A percentile compares a stretch with the other conserved stretches of the same genome.
phyloP scores from a whole-genome alignment of 495 filamentous ascomycete genomes.

The Thozetella sp. region DNA sequence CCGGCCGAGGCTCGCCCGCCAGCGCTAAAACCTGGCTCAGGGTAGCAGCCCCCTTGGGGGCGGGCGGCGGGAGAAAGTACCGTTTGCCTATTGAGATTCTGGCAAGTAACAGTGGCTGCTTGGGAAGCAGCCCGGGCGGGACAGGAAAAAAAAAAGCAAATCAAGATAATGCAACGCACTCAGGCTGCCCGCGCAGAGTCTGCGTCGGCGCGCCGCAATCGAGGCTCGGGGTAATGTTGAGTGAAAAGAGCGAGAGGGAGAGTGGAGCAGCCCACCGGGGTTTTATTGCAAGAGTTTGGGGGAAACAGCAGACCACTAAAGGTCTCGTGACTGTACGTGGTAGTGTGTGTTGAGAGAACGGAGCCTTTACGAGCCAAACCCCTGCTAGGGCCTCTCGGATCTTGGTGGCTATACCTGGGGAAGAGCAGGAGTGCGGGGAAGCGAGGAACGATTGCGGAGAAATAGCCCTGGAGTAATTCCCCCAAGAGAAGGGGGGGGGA shows the following conservation, averaged over 20 bases:
- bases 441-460: too few species aligned
- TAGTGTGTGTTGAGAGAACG: constrained; percentile 1
- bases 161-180: not conserved
- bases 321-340: constrained; percentile 4
- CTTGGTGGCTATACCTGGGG: too few species aligned
- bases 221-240: constrained; percentile 47
- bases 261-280: constrained; percentile 12
- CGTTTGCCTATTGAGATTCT: too few species aligned
- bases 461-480: too few species aligned
- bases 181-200: not conserved
- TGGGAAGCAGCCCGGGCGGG: constrained; percentile 2
- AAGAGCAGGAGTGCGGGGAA: too few species aligned
- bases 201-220: not conserved
- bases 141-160: not conserved
- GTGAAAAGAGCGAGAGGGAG: constrained; percentile 29
- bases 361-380: too few species aligned
- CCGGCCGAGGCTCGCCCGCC: not conserved
- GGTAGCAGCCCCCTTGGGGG: too few species aligned
- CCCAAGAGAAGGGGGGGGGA: too few species aligned
- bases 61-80: too few species aligned
- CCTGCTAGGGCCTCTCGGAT: too few species aligned
- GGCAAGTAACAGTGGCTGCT: too few species aligned
- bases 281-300: constrained; percentile 13
- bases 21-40: too few species aligned
- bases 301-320: not conserved